Evolutionary conservation across 2,329 filamentous ascomycete genomes (phyloP).

Genomic region (Cercospora sp.): DNA sequence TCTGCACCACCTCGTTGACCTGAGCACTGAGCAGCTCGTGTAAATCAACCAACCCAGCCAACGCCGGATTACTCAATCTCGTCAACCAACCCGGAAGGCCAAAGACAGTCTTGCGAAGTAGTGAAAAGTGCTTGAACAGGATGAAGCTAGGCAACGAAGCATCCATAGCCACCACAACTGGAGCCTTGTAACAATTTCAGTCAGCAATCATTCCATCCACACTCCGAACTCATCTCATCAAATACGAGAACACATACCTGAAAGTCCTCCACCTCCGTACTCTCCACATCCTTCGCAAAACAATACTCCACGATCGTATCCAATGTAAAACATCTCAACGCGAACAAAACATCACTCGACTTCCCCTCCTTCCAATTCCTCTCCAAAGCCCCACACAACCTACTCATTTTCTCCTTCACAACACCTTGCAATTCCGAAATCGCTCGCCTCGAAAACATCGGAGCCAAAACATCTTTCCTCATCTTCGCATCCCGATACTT

Average conservation of each 20-base stretch:
- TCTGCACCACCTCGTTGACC: conserved; percentile 37
- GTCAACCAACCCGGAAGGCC: conserved; percentile 42
- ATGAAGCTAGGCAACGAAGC: conserved; percentile 39
- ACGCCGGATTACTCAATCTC: conserved; percentile 40
- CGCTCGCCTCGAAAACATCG: conserved; percentile 45
- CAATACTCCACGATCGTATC: conserved; percentile 45
- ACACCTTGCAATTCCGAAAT: conserved; percentile 42
- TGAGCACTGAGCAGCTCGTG: conserved; percentile 40
- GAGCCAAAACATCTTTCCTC: conserved; percentile 45
- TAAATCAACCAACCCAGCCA: conserved; percentile 43
- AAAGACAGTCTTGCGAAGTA: conserved; percentile 42
- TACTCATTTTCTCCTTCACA: conserved; percentile 39
- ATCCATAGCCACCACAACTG: conserved; percentile 47
- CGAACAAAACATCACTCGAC: conserved; percentile 37
- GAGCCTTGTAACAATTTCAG: conserved; percentile 32
- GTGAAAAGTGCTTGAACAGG: conserved; percentile 45
- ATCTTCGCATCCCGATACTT: conserved; percentile 44
- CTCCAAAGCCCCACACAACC: conserved; percentile 16
- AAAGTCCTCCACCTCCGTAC: conserved; percentile 44
- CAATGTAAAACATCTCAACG: conserved; percentile 41
- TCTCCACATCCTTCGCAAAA: conserved; percentile 45
- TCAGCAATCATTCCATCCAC: not conserved
- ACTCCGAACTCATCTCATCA: not conserved
- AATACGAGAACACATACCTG: not conserved
- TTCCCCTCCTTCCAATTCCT: conserved; percentile 10